Base-by-base conservation (phyloP, 2,329 filamentous ascomycete genomes). In the Fusarium stilboides region DNA sequence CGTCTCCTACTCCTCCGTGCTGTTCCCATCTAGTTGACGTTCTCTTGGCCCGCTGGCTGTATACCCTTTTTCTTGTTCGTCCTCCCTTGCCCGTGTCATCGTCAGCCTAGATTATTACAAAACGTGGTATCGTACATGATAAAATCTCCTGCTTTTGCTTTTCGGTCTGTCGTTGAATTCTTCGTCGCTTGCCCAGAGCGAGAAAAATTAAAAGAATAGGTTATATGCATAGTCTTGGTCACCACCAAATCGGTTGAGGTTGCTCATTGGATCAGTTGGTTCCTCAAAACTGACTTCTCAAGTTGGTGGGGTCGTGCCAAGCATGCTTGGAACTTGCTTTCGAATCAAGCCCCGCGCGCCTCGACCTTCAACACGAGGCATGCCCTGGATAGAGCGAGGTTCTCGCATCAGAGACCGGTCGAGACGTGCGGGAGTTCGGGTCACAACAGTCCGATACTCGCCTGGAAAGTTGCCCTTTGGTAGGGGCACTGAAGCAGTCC, bases 351-450 rank as follows among this genome's bases (percentile, higher is more conserved):
- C 84, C 39, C 82, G 82, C 9, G 80, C 80, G 33, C 84, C 79
- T n/a, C 83, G 82, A 57, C 84, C 83, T 61, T 88, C 86, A 19
- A 86, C 84, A 34, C 88, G 82, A 24, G 94, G 94, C n/a, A 94
- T 90, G 36, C 94, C 94, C 78, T 97, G 94, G 39, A 97, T 95
- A 66, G 93, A 90, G 60, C 94, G 88, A 31, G 94, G 94, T 80
- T 98, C 94, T 78, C 94, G 93, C 94, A 98, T 97, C 46, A 98
- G 84, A 15, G 89, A 88, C 6, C 91, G 87, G 74, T 99, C 96
- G 12, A 99, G 86, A 75, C 93, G 94, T 9, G 93, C 89, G 7
- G 96, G 96, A 37, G 93, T 89, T 70, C 89, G 82, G 14, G 88
- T 89, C 55, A 89, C 83, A 15, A 89, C 83, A 33, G 84, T 80